These are phyloP conservation scores for Kitagawia praeruptora DNA, from an alignment of 129 eudicot species.

Conservation along the genomic window DNA sequence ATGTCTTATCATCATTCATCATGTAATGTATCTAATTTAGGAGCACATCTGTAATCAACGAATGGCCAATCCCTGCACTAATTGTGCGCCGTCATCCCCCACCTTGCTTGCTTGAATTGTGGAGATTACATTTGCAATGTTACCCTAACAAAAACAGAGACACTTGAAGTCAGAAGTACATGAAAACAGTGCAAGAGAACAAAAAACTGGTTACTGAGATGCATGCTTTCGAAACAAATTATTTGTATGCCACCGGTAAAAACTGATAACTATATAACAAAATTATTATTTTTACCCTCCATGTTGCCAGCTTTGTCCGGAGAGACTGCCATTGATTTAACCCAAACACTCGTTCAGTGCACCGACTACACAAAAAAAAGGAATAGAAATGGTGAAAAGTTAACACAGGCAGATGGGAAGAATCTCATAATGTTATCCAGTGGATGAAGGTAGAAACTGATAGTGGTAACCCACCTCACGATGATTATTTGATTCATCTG, in stretches of 20 bases:
- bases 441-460: background rate
- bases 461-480: conserved; percentile 39
- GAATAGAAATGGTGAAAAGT: background rate
- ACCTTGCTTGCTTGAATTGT: conserved; percentile 74
- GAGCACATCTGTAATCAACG: conserved; percentile 25
- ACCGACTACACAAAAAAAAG: conserved; percentile 38
- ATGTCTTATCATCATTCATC: background rate
- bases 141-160: conserved; percentile 35
- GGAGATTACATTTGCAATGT: conserved; percentile 54
- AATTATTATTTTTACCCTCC: conserved; percentile 54
- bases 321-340: conserved; percentile 59
- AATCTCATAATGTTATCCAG: background rate
- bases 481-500: conserved; percentile 71
- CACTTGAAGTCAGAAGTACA: background rate
- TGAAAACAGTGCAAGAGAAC: background rate
- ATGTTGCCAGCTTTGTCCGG: conserved; percentile 56
- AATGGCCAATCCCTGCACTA: conserved; percentile 50
- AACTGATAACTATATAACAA: background rate
- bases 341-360: conserved; percentile 72
- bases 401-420: background rate
- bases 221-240: background rate
- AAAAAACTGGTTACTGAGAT: background rate
- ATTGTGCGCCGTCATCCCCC: conserved; percentile 50
- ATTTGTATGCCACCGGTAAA: background rate
- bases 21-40: background rate